These are phyloP conservation scores for Dioscorea alata DNA, from an alignment of 106 monocot species.

Conservation along the genomic window DNA sequence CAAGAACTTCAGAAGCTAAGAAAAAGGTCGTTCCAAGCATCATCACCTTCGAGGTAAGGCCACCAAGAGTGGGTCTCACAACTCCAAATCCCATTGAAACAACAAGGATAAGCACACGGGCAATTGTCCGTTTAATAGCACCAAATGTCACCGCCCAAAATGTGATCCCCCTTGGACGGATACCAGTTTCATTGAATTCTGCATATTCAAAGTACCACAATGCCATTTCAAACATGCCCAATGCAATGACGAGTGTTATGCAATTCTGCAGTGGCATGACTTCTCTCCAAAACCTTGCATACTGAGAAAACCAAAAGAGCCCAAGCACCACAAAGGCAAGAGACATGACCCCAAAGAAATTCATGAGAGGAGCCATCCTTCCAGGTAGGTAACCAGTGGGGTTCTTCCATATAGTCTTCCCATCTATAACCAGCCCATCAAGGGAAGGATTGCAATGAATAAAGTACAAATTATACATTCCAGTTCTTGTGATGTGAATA, in stretches of 20 bases:
- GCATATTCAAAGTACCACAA: conserved; percentile 95
- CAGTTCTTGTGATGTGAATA: conserved; percentile 54
- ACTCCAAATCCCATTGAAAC: conserved; percentile 99
- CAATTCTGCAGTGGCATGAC: conserved; percentile 89
- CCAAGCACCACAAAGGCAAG: conserved; percentile 79
- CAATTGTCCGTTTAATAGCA: conserved; percentile 66
- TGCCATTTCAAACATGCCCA: conserved; percentile 94
- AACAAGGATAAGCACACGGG: conserved; percentile 64
- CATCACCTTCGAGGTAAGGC: conserved; percentile 84
- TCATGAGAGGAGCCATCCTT: conserved; percentile 88
- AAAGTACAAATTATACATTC: conserved; percentile 92
- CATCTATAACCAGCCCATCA: conserved; percentile 54
- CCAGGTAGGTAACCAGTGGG: conserved; percentile 92
- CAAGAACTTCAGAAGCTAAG: conserved; percentile 87
- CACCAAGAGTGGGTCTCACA: conserved; percentile 87
- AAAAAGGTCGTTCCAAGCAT: conserved; percentile 92
- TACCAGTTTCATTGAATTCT: conserved; percentile 81
- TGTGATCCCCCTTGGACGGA: conserved; percentile 80
- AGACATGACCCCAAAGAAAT: conserved; percentile 86
- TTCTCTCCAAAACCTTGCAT: conserved; percentile 91
- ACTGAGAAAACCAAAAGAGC: conserved; percentile 87
- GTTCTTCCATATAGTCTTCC: conserved; percentile 94
- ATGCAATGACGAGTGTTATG: conserved; percentile 81
- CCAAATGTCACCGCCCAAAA: conserved; percentile 96
- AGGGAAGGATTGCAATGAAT: conserved; percentile 67